Evolutionary conservation across 306 rosid genomes (phyloP).

Genomic region (Vicia faba): DNA sequence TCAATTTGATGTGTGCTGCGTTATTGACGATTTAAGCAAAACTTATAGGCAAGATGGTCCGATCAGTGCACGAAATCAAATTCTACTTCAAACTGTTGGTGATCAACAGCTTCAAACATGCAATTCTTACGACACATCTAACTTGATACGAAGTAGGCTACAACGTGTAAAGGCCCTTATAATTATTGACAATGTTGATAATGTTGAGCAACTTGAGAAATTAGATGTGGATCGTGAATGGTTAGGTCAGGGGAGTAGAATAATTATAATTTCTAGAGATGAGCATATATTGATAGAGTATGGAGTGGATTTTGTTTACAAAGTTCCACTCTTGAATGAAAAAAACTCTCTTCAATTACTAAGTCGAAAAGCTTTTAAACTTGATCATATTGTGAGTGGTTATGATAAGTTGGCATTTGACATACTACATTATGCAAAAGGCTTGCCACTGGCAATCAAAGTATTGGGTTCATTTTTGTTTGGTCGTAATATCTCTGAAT

Average conservation of each 20-base stretch:
- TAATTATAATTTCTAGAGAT: neutral
- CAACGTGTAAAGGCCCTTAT: neutral
- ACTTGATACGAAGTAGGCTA: neutral
- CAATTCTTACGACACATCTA: neutral
- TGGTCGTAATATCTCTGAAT: neutral
- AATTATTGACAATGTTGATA: neutral
- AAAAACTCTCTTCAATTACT: neutral
- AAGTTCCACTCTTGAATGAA: neutral
- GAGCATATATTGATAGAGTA: neutral
- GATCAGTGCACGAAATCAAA: neutral
- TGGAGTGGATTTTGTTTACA: neutral
- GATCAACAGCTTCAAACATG: neutral
- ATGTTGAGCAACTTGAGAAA: neutral
- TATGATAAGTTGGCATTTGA: neutral
- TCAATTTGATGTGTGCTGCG: neutral
- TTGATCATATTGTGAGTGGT: neutral
- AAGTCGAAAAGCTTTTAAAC: conserved; percentile 1
- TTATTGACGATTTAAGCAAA: conserved; percentile 17
- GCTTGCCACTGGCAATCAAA: neutral
- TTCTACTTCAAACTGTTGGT: neutral
- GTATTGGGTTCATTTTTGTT: neutral
- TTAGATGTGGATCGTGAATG: neutral
- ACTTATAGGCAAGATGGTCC: neutral
- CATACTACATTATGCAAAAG: neutral
- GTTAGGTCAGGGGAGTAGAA: neutral